Evolutionary conservation across 805 yeast species (phyloP).

Genomic region (Teunomyces stri): DNA sequence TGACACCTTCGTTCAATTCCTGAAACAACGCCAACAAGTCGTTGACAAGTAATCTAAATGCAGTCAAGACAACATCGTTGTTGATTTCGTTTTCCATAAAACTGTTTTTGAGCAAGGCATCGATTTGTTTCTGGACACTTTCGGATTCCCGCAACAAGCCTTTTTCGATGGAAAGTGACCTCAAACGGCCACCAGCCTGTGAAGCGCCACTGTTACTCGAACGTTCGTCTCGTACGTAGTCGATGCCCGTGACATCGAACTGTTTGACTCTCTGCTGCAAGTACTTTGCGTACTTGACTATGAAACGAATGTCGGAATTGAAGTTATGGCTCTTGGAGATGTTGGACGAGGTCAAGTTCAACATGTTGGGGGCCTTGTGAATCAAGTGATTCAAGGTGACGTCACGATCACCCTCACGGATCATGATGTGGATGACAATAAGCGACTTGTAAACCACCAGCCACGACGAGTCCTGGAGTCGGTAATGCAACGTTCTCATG

Average conservation of each 20-base stretch:
- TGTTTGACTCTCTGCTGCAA: conserved; percentile 67
- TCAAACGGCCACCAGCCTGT: conserved; percentile 58
- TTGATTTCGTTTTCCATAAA: conserved; percentile 77
- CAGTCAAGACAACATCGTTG: conserved; percentile 79
- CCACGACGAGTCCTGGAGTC: conserved; percentile 85
- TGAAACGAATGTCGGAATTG: conserved; percentile 50
- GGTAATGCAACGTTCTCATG: conserved; percentile 56
- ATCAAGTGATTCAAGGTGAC: conserved; percentile 64
- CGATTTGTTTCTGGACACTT: conserved; percentile 79
- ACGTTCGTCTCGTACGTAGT: conserved; percentile 74
- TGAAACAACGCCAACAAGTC: conserved; percentile 86
- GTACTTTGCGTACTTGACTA: conserved; percentile 71
- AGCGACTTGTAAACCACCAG: conserved; percentile 84
- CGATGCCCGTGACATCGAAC: conserved; percentile 60
- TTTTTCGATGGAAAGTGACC: conserved; percentile 63
- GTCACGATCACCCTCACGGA: conserved; percentile 84
- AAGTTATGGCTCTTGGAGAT: conserved; percentile 38
- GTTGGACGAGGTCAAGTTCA: conserved; percentile 40
- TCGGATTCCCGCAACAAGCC: conserved; percentile 85
- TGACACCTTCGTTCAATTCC: conserved; percentile 91
- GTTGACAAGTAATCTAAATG: conserved; percentile 85
- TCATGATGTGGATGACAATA: conserved; percentile 83
- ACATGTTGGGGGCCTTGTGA: conserved; percentile 46
- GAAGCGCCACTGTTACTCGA: conserved; percentile 39
- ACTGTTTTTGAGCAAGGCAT: conserved; percentile 67